These are phyloP conservation scores for Jimgerdemannia flammicorona DNA, from an alignment of 192 early-diverging fungal genomes.

Conservation along the genomic window DNA sequence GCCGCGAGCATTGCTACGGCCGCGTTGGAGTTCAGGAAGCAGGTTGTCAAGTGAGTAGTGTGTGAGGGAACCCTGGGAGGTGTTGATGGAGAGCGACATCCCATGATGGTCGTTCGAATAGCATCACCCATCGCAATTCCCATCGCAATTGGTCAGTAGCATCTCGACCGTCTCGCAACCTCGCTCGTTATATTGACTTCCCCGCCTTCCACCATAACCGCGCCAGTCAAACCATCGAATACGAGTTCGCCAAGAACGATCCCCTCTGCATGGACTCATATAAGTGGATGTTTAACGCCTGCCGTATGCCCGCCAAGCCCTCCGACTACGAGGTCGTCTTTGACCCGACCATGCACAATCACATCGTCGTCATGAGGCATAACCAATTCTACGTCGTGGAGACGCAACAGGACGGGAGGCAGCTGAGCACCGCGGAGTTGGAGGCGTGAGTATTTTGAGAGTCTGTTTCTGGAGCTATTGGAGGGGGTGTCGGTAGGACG, in stretches of 20 bases:
- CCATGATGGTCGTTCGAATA: too few relatives aligned
- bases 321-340: slow-evolving; percentile 74
- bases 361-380: slow-evolving; percentile 85
- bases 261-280: slow-evolving; percentile 90
- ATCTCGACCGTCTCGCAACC: too few relatives aligned
- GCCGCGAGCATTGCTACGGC: slow-evolving; percentile 90
- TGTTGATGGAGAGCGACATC: slow-evolving; percentile 4
- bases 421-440: slow-evolving; percentile 81
- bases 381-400: slow-evolving; percentile 88
- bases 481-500: too few relatives aligned
- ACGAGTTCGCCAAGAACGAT: slow-evolving; percentile 73
- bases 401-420: slow-evolving; percentile 69
- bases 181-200: not conserved
- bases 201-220: not conserved
- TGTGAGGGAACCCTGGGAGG: slow-evolving; percentile 1
- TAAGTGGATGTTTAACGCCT: slow-evolving; percentile 96
- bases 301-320: slow-evolving; percentile 84
- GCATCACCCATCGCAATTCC: too few relatives aligned
- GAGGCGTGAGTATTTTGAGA: slow-evolving; percentile 39
- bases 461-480: slow-evolving; percentile 1
- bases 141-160: too few relatives aligned
- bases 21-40: slow-evolving; percentile 82
- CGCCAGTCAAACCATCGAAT: slow-evolving; percentile 64
- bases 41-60: slow-evolving; percentile 60
- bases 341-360: slow-evolving; percentile 72